These are phyloP conservation scores for Chenopodium suecicum DNA, from an alignment of 148 eudicot species.

Conservation along the genomic window DNA sequence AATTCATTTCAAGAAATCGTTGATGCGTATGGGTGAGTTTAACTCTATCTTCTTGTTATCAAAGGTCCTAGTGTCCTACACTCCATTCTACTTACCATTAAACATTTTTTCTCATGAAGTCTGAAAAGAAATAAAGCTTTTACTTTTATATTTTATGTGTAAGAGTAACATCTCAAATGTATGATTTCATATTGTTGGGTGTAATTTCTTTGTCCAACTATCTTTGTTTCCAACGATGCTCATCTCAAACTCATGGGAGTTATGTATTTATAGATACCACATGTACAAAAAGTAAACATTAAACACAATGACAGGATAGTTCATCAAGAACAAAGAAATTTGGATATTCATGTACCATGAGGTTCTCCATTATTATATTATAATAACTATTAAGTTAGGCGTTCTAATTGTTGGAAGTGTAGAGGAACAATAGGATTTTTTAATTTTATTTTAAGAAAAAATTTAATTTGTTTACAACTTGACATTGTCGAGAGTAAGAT, in stretches of 20 bases:
- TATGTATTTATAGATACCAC: not conserved
- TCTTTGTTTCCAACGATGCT: not conserved
- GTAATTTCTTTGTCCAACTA: not conserved
- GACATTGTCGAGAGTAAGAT: no score
- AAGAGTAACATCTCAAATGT: not conserved
- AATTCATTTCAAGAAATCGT: constrained; percentile 96
- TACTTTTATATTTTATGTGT: not conserved
- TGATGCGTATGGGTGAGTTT: constrained; percentile 96
- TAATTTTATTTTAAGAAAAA: no score
- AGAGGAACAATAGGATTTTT: no score
- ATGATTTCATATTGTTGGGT: not conserved
- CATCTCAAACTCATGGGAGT: not conserved
- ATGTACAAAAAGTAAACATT: no score
- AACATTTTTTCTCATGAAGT: not conserved
- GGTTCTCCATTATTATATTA: no score
- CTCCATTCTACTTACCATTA: not conserved
- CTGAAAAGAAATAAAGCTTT: not conserved
- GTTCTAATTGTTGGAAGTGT: no score
- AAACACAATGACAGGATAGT: no score
- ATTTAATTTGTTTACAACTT: no score
- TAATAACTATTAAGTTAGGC: no score
- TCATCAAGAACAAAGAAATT: no score
- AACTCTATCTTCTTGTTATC: not conserved
- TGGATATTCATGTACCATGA: no score
- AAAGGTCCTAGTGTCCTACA: not conserved